Evolutionary conservation across 2,329 filamentous ascomycete species (phyloP), one percentile per base, ranked within the genome.

Genomic region (Penicillium sp.): DNA sequence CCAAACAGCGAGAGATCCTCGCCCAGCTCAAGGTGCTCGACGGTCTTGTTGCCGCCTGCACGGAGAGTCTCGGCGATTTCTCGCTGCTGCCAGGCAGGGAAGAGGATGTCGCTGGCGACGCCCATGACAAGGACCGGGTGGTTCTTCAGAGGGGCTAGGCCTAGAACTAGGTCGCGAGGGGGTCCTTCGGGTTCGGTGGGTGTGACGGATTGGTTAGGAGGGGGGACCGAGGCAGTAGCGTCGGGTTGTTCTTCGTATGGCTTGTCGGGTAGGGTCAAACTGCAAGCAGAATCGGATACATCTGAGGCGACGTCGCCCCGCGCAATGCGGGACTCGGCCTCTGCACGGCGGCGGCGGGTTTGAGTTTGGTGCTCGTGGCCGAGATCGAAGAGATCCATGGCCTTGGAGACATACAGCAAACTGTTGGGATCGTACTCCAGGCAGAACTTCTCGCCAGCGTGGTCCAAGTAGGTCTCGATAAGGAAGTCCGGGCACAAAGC

Each of bases 381-480:
- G 0, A 99, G 84, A 70, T 99, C 95, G 75, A 99, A 99, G 12
- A 99, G 82, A 73, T 99, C 95, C 95, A 99, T 99, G 5, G 95
- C 95, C 78, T 99, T 99, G 75, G 92, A 96, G 58, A 99, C 91
- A 75, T 99, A 99, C 2, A 99, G 82, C 41, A 98, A 80, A 71
- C 92, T 96, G 78, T 99, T 99, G 28, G 95, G 88, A 71, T 99
- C 95, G 74, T 98, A 98, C 64, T 95, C 93, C 28, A 99, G 83
- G 73, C 92, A 97, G 82, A 96, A 99, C 77, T 99, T 99, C 80
- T 99, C 95, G 20, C 95, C 95, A 0, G 95, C 95, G 71, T 99
- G 95, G 76, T 99, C 95, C 17, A 99, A 86, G 73, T 99, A 99
- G 0, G 95, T 99, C 79, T 99, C 95, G 66, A 99, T 96, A 25